Percentiles rank a stretch among this genome's conserved stretches.
Evolutionary conservation across 1,284 basidiomycete genomes (phyloP).

Genomic region (Somion occarium): DNA sequence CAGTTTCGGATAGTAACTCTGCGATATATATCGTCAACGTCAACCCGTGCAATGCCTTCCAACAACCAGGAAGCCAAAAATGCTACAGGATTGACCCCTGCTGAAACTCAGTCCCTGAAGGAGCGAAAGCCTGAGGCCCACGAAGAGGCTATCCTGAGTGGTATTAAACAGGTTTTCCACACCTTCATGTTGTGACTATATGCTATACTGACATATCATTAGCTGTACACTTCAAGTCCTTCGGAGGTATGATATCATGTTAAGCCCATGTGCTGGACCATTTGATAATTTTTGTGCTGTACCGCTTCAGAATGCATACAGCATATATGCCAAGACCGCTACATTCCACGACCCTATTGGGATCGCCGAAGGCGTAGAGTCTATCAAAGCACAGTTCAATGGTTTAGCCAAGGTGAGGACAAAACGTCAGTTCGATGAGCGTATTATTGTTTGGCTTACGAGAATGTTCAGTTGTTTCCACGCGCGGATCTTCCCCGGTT

Average conservation of each 20-base stretch:
- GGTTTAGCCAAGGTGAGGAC: constrained; percentile 39
- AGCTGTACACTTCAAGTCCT: constrained; percentile 43
- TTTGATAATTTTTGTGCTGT: too few species aligned
- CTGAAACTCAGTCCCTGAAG: constrained; percentile 33
- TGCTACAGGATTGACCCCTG: constrained; percentile 37
- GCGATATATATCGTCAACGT: too few species aligned
- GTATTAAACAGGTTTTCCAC: constrained; percentile 33
- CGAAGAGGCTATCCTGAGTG: constrained; percentile 35
- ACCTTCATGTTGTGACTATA: not conserved
- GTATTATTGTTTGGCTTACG: not conserved
- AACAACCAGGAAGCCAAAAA: constrained; percentile 27
- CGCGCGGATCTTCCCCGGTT: constrained; percentile 40
- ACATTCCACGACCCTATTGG: constrained; percentile 49
- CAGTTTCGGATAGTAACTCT: too few species aligned
- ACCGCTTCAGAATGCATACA: constrained; percentile 38
- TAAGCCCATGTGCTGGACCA: not conserved
- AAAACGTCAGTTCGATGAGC: not conserved
- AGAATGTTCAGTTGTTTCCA: constrained; percentile 40
- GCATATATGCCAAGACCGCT: constrained; percentile 38
- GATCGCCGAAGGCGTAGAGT: constrained; percentile 37
- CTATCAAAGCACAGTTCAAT: constrained; percentile 44
- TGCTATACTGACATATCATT: not conserved
- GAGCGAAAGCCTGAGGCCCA: constrained; percentile 32
- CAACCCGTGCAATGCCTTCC: constrained; percentile 27
- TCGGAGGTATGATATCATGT: constrained; percentile 26